phyloP scores from a whole-genome alignment of 2,329 filamentous ascomycete genomes.

The Aspergillus proliferans region DNA sequence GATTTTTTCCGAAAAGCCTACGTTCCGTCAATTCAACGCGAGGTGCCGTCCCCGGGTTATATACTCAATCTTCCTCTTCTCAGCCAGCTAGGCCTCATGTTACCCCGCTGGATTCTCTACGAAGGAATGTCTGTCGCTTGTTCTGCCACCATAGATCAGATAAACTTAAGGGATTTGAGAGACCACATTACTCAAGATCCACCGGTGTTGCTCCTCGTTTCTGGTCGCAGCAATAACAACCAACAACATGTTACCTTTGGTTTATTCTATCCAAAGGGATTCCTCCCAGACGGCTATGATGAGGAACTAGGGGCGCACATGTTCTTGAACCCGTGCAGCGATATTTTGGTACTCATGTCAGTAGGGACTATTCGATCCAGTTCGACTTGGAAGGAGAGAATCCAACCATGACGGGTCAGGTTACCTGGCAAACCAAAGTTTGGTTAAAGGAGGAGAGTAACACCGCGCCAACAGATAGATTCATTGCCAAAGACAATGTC shows the following conservation, averaged over 20 bases:
- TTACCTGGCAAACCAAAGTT: background rate
- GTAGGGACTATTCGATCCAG: background rate
- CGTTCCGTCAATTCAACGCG: background rate
- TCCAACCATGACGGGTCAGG: background rate
- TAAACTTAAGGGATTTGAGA: background rate
- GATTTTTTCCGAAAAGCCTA: background rate
- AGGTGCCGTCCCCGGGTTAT: background rate
- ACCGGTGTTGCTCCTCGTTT: background rate
- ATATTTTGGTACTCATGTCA: background rate
- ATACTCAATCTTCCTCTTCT: background rate
- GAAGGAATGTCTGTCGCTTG: background rate
- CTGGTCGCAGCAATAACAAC: background rate
- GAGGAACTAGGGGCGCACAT: background rate
- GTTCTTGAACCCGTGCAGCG: background rate
- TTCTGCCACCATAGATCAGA: background rate
- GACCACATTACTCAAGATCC: background rate
- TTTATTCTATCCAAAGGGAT: background rate
- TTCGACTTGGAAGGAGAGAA: background rate
- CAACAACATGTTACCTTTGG: background rate
- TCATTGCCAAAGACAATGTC: background rate
- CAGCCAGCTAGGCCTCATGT: background rate
- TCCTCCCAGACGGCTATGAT: background rate
- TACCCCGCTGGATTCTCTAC: background rate
- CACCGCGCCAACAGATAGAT: background rate
- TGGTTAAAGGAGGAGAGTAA: background rate